Evolutionary conservation across 192 early-diverging fungal genomes (phyloP).

Genomic region (Dissophora globulifera): DNA sequence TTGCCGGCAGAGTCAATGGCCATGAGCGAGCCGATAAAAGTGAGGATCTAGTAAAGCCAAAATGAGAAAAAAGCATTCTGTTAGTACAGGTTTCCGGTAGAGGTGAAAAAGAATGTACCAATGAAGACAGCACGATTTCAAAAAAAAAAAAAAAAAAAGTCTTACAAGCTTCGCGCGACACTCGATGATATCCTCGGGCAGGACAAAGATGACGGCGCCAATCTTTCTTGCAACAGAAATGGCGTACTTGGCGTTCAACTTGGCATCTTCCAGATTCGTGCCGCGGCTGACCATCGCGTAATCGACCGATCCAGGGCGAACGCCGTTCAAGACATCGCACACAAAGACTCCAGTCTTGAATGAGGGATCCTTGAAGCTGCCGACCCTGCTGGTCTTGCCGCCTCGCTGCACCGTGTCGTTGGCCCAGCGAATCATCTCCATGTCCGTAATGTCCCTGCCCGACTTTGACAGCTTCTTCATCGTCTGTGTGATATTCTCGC

Average conservation of each 20-base stretch:
- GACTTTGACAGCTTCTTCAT: constrained; percentile 84
- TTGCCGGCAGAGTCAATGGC: constrained; percentile 53
- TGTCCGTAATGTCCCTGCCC: constrained; percentile 89
- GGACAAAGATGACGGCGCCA: constrained; percentile 97
- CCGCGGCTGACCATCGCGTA: constrained; percentile 85
- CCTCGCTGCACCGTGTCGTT: constrained; percentile 80
- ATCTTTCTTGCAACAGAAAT: constrained; percentile 99
- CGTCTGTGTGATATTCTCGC: constrained; percentile 94
- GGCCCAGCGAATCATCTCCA: constrained; percentile 96
- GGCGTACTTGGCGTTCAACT: constrained; percentile 95
- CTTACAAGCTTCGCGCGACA: constrained; percentile 95
- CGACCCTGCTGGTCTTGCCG: constrained; percentile 75
- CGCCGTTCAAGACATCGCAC: constrained; percentile 91
- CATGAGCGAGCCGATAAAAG: constrained; percentile 96
- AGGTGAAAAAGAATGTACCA: no score
- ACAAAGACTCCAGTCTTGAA: constrained; percentile 87
- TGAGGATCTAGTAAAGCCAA: constrained; percentile 80
- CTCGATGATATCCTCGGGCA: constrained; percentile 99
- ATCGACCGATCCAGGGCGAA: constrained; percentile 93
- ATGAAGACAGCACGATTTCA: no score
- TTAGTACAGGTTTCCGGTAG: no score
- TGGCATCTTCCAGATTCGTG: constrained; percentile 80
- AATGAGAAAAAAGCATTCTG: neutral
- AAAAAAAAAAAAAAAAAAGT: neutral
- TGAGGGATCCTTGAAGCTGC: constrained; percentile 85